Evolutionary conservation across 768 basidiomycete species (phyloP), one percentile per base, ranked within the genome.

Genomic region (Auricularia sp.): DNA sequence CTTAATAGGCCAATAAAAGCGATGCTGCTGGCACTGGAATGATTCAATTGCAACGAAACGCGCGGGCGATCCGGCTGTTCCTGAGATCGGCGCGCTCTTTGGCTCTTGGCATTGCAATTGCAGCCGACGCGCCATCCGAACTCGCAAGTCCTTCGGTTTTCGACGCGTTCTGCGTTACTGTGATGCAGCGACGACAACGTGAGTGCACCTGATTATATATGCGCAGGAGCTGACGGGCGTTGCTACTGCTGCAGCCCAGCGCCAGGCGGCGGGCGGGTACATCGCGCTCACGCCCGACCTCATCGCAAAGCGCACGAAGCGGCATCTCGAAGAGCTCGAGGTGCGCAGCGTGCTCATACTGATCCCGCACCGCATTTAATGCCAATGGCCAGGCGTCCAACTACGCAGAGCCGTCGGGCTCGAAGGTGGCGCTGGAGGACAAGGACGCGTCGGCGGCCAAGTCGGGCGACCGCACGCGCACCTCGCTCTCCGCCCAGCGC

Each of bases 311-410:
- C 84, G 92, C 65, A 88, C 84, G 8, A 87, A 83, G 73, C 78
- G 85, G 51, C 91, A 89, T 74, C 82, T 94, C 7, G 90, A 90
- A 67, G 92, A 94, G 73, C 86, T 94, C 61, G 92, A 94, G 82
- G 91, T 88, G 69, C 11, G 73, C 63, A 16, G 16, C 47, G 47
- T 3, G 47, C 21, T 8, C 39, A 13, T 39, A 39, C 47, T 2
- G 1, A 21, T 6, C 47, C 21, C 6, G 47, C 59, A 61, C 65
- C 64, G 68, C n/a, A 62, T 63, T 67, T 62, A 54, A 61, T 47
- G 36, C 29, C 64, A n/a, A 24, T 39, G 4, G 29, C 61, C 69
- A 92, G 90, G 82, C 85, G 64, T 89, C 91, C 37, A 92, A 93
- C 73, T 90, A 91, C 72, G 79, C 85, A 44, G 88, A 89, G 70